phyloP scores from a whole-genome alignment of 148 eudicot genomes.

The Camellia sinensis region DNA sequence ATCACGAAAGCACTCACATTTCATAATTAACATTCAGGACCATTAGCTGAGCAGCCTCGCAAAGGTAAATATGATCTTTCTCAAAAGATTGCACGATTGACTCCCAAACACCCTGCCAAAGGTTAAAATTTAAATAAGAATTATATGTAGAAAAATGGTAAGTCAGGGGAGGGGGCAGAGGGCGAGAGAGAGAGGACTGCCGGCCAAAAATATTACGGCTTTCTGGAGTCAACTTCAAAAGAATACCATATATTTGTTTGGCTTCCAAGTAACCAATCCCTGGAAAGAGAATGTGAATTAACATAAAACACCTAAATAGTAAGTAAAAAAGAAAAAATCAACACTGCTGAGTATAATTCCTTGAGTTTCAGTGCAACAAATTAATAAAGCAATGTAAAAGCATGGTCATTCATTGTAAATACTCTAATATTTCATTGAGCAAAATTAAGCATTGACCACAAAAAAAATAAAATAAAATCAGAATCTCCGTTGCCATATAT shows the following conservation, averaged over 20 bases:
- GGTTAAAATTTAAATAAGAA: not conserved
- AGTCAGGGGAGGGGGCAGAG: not conserved
- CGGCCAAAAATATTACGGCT: conserved; percentile 94
- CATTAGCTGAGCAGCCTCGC: conserved; percentile 91
- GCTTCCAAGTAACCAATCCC: conserved; percentile 89
- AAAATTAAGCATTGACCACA: not conserved
- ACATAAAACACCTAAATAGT: conserved; percentile 4
- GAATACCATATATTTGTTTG: conserved; percentile 72
- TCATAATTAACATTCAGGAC: conserved; percentile 96
- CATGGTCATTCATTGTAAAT: not conserved
- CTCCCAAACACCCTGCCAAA: conserved; percentile 87
- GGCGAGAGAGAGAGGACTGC: conserved; percentile 19
- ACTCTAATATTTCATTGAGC: not conserved
- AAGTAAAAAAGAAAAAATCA: not conserved
- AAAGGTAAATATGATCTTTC: conserved; percentile 85
- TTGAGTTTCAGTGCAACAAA: not conserved
- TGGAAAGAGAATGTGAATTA: conserved; percentile 21
- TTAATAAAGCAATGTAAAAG: not conserved
- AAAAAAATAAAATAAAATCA: not conserved
- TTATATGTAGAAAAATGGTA: not conserved
- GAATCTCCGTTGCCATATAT: not conserved
- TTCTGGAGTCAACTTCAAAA: conserved; percentile 72
- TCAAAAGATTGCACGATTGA: conserved; percentile 79
- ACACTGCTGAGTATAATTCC: not conserved
- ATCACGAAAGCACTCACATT: conserved; percentile 50